Evolutionary conservation across 106 monocot genomes (phyloP).

Genomic region (Acorus calamus): DNA sequence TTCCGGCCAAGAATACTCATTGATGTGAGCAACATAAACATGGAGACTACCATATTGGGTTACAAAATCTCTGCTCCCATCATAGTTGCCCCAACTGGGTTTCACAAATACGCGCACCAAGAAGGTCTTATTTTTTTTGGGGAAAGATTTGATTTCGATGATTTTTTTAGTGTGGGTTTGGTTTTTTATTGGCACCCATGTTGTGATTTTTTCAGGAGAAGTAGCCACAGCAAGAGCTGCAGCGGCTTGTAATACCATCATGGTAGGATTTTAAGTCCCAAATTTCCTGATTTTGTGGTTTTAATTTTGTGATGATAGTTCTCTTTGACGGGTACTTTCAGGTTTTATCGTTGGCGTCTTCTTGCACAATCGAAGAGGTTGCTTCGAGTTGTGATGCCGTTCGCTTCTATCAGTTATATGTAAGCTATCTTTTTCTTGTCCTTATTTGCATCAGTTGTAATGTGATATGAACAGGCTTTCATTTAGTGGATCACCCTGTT

Average conservation of each 20-base stretch:
- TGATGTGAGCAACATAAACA: too few relatives aligned
- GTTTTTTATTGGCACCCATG: not conserved
- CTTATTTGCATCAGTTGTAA: not conserved
- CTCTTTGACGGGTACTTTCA: constrained; percentile 11
- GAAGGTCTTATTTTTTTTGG: constrained; percentile 27
- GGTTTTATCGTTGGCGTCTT: constrained; percentile 61
- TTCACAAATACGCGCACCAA: constrained; percentile 45
- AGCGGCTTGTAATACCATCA: constrained; percentile 63
- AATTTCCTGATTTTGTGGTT: too few relatives aligned
- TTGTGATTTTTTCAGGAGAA: constrained; percentile 39
- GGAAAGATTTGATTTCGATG: too few relatives aligned
- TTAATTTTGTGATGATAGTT: too few relatives aligned
- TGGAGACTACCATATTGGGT: constrained; percentile 39
- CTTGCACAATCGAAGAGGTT: constrained; percentile 57
- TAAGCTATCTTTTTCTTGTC: constrained; percentile 16
- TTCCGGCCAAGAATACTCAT: too few relatives aligned
- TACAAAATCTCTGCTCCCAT: constrained; percentile 40
- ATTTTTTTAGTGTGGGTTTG: not conserved
- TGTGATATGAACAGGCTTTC: not conserved
- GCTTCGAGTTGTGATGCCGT: constrained; percentile 62
- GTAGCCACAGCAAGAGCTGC: constrained; percentile 68
- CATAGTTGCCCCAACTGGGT: constrained; percentile 50
- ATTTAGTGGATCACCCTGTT: not conserved
- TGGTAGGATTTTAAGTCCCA: constrained; percentile 25
- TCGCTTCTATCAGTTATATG: constrained; percentile 79